phyloP scores from a whole-genome alignment of 169 alveolate genomes.

The Theileria equi region DNA sequence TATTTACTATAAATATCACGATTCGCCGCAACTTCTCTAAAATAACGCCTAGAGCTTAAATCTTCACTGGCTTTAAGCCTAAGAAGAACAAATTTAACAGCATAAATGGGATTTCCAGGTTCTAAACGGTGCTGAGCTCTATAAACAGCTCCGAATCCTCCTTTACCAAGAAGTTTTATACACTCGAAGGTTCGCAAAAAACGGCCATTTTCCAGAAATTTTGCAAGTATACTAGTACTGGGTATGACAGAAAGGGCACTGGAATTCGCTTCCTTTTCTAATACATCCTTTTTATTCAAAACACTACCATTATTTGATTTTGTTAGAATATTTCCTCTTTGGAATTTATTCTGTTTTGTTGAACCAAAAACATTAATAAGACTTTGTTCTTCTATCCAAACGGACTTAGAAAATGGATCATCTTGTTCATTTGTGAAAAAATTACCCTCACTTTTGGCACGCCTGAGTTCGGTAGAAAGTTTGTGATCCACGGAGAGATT shows the following conservation, averaged over 20 bases:
- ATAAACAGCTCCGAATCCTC: conserved; percentile 88
- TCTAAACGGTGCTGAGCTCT: conserved; percentile 84
- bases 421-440: background rate
- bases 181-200: conserved; percentile 80
- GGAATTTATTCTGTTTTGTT: background rate
- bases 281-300: background rate
- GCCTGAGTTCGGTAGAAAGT: background rate
- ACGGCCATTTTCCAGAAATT: conserved; percentile 82
- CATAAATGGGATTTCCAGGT: conserved; percentile 85
- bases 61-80: conserved; percentile 79
- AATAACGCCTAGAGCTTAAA: conserved; percentile 78
- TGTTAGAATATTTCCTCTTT: background rate
- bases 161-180: conserved; percentile 82
- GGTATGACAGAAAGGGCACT: conserved; percentile 48
- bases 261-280: conserved; percentile 1
- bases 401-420: conserved; percentile 6
- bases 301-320: background rate
- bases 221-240: conserved; percentile 22
- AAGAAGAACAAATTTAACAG: conserved; percentile 80
- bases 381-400: conserved; percentile 34
- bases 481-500: background rate
- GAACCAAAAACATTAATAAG: conserved; percentile 11
- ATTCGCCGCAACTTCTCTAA: conserved; percentile 86
- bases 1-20: conserved; percentile 84
- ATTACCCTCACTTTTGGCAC: conserved; percentile 31